phyloP scores from a whole-genome alignment of 2,329 filamentous ascomycete genomes.

The Macrophomina phaseolina region DNA sequence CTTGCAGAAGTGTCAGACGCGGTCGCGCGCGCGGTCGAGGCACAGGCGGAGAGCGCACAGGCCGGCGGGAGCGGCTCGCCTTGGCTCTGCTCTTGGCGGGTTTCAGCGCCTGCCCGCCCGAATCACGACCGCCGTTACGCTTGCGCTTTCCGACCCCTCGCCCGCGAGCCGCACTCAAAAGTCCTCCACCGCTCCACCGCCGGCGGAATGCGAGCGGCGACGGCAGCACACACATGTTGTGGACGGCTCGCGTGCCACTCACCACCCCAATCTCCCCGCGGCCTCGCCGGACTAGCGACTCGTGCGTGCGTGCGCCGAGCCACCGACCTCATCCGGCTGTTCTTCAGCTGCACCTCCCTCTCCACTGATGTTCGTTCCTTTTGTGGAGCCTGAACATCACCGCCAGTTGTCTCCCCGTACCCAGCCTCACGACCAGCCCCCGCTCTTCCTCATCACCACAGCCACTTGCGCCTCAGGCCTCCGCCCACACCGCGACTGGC shows the following conservation, averaged over 20 bases:
- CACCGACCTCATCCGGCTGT: constrained; percentile 6
- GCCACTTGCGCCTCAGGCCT: neutral
- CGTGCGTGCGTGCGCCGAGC: neutral
- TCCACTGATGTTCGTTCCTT: constrained; percentile 17
- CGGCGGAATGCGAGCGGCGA: neutral
- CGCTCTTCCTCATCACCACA: neutral
- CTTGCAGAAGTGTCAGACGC: constrained; percentile 23
- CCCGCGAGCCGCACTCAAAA: constrained; percentile 6
- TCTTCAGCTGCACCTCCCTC: constrained; percentile 2
- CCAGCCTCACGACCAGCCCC: constrained; percentile 17
- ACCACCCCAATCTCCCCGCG: neutral
- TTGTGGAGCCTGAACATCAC: constrained; percentile 15
- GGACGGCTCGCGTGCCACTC: neutral
- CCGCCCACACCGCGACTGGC: constrained; percentile 5
- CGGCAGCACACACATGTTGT: constrained; percentile 1
- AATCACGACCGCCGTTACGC: constrained; percentile 6
- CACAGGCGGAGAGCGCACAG: constrained; percentile 21
- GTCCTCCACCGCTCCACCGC: neutral
- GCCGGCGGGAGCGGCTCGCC: neutral
- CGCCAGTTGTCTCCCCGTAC: constrained; percentile 15
- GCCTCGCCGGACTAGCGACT: neutral
- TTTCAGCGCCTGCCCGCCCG: constrained; percentile 12
- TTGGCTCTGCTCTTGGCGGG: constrained; percentile 12
- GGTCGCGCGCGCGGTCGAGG: constrained; percentile 5
- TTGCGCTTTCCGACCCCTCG: neutral